Conservation (phyloP, 78 protist genomes). For the Pigoraptor vietnamica region DNA sequence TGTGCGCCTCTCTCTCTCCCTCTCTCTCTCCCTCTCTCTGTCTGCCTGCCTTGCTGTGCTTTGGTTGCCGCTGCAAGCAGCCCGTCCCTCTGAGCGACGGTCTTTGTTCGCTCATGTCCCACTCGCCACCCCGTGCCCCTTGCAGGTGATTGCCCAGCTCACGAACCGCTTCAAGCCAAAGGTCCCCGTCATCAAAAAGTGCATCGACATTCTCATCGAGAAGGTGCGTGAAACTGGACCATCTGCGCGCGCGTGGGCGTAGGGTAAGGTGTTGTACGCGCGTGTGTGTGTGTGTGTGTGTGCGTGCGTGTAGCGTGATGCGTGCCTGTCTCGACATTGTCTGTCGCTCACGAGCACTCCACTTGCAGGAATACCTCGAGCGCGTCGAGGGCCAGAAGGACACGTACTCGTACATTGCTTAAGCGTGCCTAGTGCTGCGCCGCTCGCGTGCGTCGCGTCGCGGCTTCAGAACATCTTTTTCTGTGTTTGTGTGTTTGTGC, state of each 20-base stretch:
- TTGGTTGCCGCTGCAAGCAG: no score
- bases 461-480: no score
- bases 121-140: no score
- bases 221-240: constrained; percentile 24
- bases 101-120: neutral
- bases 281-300: constrained; percentile 4
- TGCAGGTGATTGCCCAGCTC: constrained; percentile 41
- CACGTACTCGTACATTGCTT: neutral
- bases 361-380: neutral
- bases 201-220: constrained; percentile 77
- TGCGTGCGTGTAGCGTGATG: neutral
- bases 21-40: neutral
- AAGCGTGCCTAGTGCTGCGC: neutral
- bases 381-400: neutral
- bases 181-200: constrained; percentile 65
- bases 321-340: no score
- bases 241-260: neutral
- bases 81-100: neutral
- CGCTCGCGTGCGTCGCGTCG: neutral
- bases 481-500: no score
- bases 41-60: no score
- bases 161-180: neutral
- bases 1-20: neutral
- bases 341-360: no score
- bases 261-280: neutral